phyloP scores from a whole-genome alignment of 192 early-diverging fungal species.

The Backusella australiensis region DNA sequence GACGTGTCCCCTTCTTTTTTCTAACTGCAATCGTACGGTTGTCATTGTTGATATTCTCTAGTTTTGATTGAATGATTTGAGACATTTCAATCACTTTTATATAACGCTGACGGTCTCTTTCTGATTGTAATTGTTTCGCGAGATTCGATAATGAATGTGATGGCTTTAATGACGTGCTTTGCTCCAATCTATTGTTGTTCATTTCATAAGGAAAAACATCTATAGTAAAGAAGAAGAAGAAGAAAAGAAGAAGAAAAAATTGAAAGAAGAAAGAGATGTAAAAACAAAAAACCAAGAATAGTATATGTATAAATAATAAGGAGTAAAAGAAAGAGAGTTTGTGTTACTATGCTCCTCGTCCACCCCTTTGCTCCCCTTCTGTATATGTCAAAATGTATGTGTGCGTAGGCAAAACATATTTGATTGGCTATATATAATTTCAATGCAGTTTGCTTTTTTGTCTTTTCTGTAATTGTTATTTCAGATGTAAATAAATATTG shows the following conservation, averaged over 20 bases:
- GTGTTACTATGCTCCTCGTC: not conserved
- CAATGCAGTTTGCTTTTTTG: not conserved
- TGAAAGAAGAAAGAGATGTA: not conserved
- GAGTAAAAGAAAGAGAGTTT: not conserved
- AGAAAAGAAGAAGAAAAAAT: not conserved
- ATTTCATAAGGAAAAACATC: not conserved
- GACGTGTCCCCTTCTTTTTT: not conserved
- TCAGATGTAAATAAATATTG: not conserved
- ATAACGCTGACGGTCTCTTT: not conserved
- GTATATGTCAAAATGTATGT: not conserved
- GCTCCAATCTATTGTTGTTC: not conserved
- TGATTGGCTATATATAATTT: not conserved
- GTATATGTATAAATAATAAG: slow-evolving; percentile 7
- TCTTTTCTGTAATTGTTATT: not conserved
- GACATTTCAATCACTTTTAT: slow-evolving; percentile 15
- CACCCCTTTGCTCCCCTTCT: not conserved
- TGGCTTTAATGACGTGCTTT: not conserved
- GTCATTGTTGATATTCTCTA: not conserved
- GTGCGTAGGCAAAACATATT: not conserved
- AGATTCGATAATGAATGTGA: not conserved
- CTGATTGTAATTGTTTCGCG: not conserved
- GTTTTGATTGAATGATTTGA: slow-evolving; percentile 2
- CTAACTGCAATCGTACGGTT: not conserved
- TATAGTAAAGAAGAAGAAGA: not conserved
- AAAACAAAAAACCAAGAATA: not conserved